Percentiles rank a stretch among this genome's conserved stretches.
phyloP scores from a whole-genome alignment of 2,329 filamentous ascomycete species.

The Amylocarpus encephaloides region DNA sequence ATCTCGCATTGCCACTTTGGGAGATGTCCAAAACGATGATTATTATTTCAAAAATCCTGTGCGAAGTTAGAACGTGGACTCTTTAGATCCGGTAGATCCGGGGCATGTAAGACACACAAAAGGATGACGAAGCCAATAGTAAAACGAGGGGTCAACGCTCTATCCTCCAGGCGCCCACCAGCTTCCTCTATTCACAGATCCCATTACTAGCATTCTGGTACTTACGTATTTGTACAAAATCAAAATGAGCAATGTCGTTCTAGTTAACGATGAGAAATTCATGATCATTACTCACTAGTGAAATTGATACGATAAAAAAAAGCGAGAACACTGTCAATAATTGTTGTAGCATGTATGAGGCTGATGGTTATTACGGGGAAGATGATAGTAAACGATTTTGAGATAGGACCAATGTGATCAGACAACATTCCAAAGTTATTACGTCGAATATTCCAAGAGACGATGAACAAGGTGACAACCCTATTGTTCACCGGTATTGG shows the following conservation, averaged over 20 bases:
- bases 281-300: slow-evolving; percentile 31
- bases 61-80: slow-evolving; percentile 7
- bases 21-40: slow-evolving; percentile 35
- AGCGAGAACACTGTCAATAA: slow-evolving; percentile 26
- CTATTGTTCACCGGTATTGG: slow-evolving; percentile 20
- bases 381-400: slow-evolving; percentile 34
- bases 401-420: slow-evolving; percentile 24
- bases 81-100: too few species aligned
- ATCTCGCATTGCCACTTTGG: slow-evolving; percentile 26
- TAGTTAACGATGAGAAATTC: slow-evolving; percentile 8
- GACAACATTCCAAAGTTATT: slow-evolving; percentile 26
- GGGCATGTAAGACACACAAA: slow-evolving; percentile 17
- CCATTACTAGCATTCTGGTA: slow-evolving; percentile 32
- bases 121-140: slow-evolving; percentile 39
- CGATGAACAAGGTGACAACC: slow-evolving; percentile 35
- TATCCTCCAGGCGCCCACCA: slow-evolving; percentile 31
- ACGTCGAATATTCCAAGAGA: slow-evolving; percentile 30
- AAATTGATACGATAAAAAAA: slow-evolving; percentile 35
- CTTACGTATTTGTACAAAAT: slow-evolving; percentile 38
- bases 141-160: slow-evolving; percentile 40
- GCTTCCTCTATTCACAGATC: slow-evolving; percentile 23
- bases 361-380: slow-evolving; percentile 34
- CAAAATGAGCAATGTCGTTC: slow-evolving; percentile 34
- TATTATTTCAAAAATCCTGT: slow-evolving; percentile 34
- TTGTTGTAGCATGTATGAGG: slow-evolving; percentile 27